Conservation (phyloP, 2,329 filamentous ascomycete species). For the Chaetothyriales sp. region DNA sequence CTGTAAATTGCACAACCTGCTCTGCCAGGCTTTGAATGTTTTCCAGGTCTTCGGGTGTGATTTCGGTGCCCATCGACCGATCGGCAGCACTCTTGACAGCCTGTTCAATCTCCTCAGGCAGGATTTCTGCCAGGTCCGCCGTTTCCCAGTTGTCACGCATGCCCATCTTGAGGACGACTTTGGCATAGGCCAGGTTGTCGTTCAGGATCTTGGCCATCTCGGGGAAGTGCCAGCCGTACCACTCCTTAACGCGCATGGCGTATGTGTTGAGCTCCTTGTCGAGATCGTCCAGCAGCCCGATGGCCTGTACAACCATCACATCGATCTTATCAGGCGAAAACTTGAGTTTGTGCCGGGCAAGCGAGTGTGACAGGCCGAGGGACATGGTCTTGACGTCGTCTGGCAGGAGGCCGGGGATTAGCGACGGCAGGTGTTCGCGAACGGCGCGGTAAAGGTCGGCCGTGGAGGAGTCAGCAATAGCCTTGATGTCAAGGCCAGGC, state of each 20-base stretch:
- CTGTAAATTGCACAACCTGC: conserved; percentile 81
- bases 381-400: conserved; percentile 88
- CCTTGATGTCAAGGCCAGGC: conserved; percentile 69
- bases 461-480: conserved; percentile 66
- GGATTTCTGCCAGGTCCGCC: conserved; percentile 70
- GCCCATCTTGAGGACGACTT: conserved; percentile 75
- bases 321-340: conserved; percentile 98
- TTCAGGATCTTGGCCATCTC: conserved; percentile 95
- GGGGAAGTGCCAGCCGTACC: conserved; percentile 99
- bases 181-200: conserved; percentile 89
- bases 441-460: conserved; percentile 89
- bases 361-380: conserved; percentile 87
- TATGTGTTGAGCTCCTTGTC: conserved; percentile 99
- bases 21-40: conserved; percentile 86
- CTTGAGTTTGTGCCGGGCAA: conserved; percentile 95
- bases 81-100: conserved; percentile 89
- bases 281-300: conserved; percentile 82
- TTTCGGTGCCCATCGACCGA: conserved; percentile 96
- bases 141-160: conserved; percentile 67
- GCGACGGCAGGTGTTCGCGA: conserved; percentile 72
- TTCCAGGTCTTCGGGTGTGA: conserved; percentile 77
- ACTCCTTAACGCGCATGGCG: conserved; percentile 98
- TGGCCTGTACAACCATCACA: conserved; percentile 97
- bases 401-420: conserved; percentile 75
- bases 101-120: conserved; percentile 86